Conservation (phyloP, 805 yeast species). For the Sugiyamaella qingdaonensis region DNA sequence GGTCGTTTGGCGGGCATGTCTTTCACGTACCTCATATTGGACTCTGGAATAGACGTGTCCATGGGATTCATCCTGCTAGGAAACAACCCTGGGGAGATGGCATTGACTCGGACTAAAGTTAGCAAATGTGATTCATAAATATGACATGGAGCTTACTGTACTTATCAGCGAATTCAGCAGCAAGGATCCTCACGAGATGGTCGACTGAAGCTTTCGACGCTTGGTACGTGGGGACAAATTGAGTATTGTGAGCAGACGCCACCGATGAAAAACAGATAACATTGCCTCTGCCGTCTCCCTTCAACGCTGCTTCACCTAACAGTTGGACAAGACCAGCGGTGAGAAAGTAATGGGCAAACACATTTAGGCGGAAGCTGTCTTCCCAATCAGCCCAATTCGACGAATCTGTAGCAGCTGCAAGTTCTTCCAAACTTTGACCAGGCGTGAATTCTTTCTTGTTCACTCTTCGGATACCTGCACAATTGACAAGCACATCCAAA, state of each 20-base stretch:
- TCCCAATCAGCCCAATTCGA: conserved; percentile 1
- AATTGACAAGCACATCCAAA: background rate
- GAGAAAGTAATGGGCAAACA: background rate
- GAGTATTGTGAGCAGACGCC: background rate
- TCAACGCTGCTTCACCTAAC: conserved; percentile 4
- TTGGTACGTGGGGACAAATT: conserved; percentile 2
- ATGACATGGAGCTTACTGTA: background rate
- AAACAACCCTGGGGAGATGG: conserved; percentile 3
- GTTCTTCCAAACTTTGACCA: background rate
- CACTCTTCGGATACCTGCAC: conserved; percentile 1
- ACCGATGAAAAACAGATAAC: conserved; percentile 5
- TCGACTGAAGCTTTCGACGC: conserved; percentile 7
- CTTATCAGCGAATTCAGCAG: conserved; percentile 1
- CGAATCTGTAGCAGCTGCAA: background rate
- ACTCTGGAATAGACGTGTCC: background rate
- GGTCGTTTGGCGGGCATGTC: background rate
- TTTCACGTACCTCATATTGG: background rate
- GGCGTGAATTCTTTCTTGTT: background rate
- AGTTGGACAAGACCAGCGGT: conserved; percentile 1
- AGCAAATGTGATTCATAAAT: background rate
- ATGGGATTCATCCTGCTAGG: conserved; percentile 4
- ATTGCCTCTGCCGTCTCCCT: conserved; percentile 8
- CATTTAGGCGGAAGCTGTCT: background rate
- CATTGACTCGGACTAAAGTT: conserved; percentile 6
- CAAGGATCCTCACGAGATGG: background rate